A percentile compares a stretch with the other conserved stretches of the same genome.
These are phyloP conservation scores for Bipolaris sorokiniana DNA, from an alignment of 2,329 filamentous ascomycete genomes.

Conservation along the genomic window DNA sequence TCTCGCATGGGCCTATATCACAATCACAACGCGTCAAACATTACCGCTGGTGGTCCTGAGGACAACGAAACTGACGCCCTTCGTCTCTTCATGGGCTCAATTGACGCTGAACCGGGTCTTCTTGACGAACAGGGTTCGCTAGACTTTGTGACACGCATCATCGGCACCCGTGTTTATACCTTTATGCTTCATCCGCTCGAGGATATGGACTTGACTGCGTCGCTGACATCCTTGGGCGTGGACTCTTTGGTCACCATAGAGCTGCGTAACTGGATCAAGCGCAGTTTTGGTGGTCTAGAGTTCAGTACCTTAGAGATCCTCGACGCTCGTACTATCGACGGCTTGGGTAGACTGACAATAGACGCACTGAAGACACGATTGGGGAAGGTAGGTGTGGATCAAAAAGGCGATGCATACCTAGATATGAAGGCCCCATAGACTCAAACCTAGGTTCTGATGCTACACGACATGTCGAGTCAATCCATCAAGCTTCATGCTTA, in stretches of 20 bases:
- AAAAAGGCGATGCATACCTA: too few species aligned
- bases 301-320: too few species aligned
- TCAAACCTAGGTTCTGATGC: too few species aligned
- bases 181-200: constrained; percentile 25
- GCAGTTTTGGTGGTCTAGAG: neutral
- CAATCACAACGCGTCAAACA: neutral
- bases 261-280: constrained; percentile 45
- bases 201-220: constrained; percentile 17
- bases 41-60: neutral
- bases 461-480: too few species aligned
- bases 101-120: neutral
- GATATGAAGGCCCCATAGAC: too few species aligned
- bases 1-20: neutral
- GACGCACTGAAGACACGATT: too few species aligned
- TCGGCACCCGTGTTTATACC: neutral
- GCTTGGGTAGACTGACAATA: too few species aligned
- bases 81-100: neutral
- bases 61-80: neutral
- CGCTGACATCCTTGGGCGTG: constrained; percentile 36
- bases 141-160: constrained; percentile 8
- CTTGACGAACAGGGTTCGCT: constrained; percentile 28
- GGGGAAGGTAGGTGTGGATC: too few species aligned
- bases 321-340: too few species aligned
- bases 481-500: too few species aligned
- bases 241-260: constrained; percentile 48